Conservation (phyloP, 805 yeast genomes). For the Sungouiella blattae region DNA sequence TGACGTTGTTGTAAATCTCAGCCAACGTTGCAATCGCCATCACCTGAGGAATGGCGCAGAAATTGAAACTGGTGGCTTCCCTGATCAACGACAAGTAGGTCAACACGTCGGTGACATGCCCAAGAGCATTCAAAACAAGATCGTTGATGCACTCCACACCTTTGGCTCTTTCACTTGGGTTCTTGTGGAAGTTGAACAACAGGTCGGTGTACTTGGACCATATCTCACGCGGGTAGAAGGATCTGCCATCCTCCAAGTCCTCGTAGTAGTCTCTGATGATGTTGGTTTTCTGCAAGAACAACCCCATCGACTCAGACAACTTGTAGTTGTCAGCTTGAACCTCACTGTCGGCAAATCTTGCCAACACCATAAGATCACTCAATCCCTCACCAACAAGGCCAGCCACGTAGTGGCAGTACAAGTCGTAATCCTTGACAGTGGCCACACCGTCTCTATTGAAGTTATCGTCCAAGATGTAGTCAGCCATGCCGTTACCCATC, state of each 20-base stretch:
- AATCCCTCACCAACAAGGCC: slow-evolving; percentile 97
- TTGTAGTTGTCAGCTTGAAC: slow-evolving; percentile 50
- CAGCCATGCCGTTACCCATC: slow-evolving; percentile 99
- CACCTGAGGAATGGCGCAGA: slow-evolving; percentile 97
- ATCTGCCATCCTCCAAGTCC: slow-evolving; percentile 85
- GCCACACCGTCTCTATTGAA: slow-evolving; percentile 76
- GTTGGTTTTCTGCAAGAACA: slow-evolving; percentile 91
- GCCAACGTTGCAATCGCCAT: slow-evolving; percentile 97
- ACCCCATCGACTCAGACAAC: slow-evolving; percentile 84
- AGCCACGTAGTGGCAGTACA: slow-evolving; percentile 95
- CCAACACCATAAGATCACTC: slow-evolving; percentile 75
- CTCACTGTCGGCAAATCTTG: slow-evolving; percentile 58
- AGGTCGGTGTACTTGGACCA: slow-evolving; percentile 78
- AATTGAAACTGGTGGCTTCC: slow-evolving; percentile 81
- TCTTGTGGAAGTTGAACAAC: slow-evolving; percentile 53
- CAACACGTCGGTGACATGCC: slow-evolving; percentile 73
- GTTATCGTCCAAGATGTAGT: slow-evolving; percentile 72
- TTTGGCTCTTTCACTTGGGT: slow-evolving; percentile 42
- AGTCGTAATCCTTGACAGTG: slow-evolving; percentile 78
- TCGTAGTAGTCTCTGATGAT: slow-evolving; percentile 94
- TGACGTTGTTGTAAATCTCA: slow-evolving; percentile 74
- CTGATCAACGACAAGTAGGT: slow-evolving; percentile 69
- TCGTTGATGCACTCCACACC: slow-evolving; percentile 81
- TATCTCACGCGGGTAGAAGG: slow-evolving; percentile 94
- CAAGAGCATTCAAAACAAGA: slow-evolving; percentile 72